Percentiles rank a stretch among this genome's conserved stretches.
phyloP scores from a whole-genome alignment of 1,139 yeast genomes.

The Citeromyces hawaiiensis region DNA sequence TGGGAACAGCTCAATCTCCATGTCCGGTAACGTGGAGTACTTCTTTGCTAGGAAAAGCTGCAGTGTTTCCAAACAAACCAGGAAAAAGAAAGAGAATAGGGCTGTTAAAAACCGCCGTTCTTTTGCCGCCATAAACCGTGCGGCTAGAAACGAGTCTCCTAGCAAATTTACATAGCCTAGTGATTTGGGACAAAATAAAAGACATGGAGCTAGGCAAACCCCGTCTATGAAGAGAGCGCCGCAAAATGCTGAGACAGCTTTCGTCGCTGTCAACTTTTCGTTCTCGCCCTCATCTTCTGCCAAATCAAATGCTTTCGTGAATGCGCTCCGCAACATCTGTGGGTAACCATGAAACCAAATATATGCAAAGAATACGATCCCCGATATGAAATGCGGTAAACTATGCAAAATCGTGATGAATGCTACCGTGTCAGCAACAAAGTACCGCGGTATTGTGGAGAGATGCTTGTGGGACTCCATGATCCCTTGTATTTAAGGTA shows the following conservation, averaged over 20 bases:
- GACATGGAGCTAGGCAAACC: constrained; percentile 17
- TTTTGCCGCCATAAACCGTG: constrained; percentile 31
- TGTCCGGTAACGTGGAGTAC: background rate
- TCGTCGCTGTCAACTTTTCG: background rate
- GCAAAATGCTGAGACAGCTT: background rate
- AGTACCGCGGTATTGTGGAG: background rate
- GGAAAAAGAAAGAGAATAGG: constrained; percentile 8
- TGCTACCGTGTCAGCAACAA: constrained; percentile 1
- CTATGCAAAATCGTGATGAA: background rate
- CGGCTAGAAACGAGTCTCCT: constrained; percentile 36
- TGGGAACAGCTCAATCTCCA: background rate
- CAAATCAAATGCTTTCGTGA: background rate
- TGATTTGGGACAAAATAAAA: constrained; percentile 20
- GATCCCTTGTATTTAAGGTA: background rate
- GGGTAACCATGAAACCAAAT: background rate
- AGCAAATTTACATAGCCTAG: constrained; percentile 27
- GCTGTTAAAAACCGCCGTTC: constrained; percentile 13
- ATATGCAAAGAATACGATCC: background rate
- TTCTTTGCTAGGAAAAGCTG: constrained; percentile 2
- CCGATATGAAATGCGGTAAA: background rate
- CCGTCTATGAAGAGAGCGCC: constrained; percentile 15
- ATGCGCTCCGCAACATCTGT: background rate
- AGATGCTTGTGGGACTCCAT: background rate
- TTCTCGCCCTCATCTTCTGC: background rate
- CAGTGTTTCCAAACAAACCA: constrained; percentile 8